phyloP scores from a whole-genome alignment of 2,329 filamentous ascomycete species.

The Geosmithia flava region DNA sequence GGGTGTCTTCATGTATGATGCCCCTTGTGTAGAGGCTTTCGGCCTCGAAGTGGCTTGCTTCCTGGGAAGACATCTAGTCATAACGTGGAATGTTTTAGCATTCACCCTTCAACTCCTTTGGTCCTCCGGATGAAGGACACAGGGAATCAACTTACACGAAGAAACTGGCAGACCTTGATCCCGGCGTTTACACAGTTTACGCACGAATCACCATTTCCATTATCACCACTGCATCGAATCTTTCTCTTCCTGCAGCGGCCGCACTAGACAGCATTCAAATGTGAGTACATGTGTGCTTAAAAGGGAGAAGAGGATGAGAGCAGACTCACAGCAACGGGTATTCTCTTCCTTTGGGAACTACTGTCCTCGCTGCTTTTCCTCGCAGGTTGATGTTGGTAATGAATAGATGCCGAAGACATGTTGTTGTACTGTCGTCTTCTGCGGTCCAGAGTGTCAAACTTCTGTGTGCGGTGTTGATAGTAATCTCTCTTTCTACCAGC shows the following conservation, averaged over 20 bases:
- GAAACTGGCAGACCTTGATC: constrained; percentile 60
- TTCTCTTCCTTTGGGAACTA: constrained; percentile 32
- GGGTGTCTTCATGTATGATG: not conserved
- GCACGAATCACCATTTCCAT: constrained; percentile 65
- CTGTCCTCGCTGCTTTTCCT: not conserved
- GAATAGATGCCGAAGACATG: not conserved
- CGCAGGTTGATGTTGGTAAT: not conserved
- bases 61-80: not conserved
- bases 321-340: constrained; percentile 44
- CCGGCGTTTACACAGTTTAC: constrained; percentile 70
- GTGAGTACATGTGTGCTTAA: not conserved
- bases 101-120: no score
- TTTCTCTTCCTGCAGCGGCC: constrained; percentile 83
- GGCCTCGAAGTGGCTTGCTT: not conserved
- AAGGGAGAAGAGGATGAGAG: not conserved
- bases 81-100: not conserved
- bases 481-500: not conserved
- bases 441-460: not conserved
- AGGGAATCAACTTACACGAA: constrained; percentile 48
- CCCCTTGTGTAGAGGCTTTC: not conserved
- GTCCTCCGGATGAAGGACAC: no score
- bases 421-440: not conserved
- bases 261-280: constrained; percentile 53
- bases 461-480: not conserved
- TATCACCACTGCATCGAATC: constrained; percentile 86